Base-by-base conservation (phyloP, 345 rosid genomes). In the Rhodomyrtus tomentosa region DNA sequence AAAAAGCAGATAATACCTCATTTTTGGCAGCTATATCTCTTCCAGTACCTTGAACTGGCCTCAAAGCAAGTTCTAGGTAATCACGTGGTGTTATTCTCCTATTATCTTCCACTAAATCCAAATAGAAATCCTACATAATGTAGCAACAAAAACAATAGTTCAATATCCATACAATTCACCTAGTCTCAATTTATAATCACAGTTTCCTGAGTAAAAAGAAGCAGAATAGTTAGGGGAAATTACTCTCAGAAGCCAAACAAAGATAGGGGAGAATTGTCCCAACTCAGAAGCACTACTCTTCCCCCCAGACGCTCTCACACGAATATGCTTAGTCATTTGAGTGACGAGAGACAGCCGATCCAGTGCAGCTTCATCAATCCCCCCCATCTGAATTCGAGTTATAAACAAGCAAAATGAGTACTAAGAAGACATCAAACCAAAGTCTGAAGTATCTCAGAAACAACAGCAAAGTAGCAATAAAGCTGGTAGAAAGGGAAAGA, bases 211-310 rank as follows among this genome's bases (percentile, higher is more conserved):
- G 24, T 36, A 83, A 25, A 25, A 83, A 83, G 25, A 50, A 62
- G 50, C 40, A 40, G 55, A n/a, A 6, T 9, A 22, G 45, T 55
- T n/a, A 29, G 10, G 84, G 87, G 80, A 29, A 84, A 83, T 85
- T 93, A 98, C 99, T 93, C 99, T 93, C 80, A 98, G 89, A 73
- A 98, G 98, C 99, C 99, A 98, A 88, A 98, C 96, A 92, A 98
- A 98, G 59, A 98, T 94, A 53, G 99, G 99, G 52, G 99, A 94
- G 89, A 96, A 98, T 62, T 93, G 98, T 50, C 98, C 99, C 85
- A 96, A 86, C 87, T 96, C 99, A 84, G 99, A 94, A 80, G 95
- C 95, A 56, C 94, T 87, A 83, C 85, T 92, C 54, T 88, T 93
- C 88, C 98, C 98, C 59, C 95, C 95, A 84, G 96, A 92, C 62